Evolutionary conservation across 1,284 basidiomycete species (phyloP), one percentile per base, ranked within the genome.

Genomic region (Stygiomarasmius scandens): DNA sequence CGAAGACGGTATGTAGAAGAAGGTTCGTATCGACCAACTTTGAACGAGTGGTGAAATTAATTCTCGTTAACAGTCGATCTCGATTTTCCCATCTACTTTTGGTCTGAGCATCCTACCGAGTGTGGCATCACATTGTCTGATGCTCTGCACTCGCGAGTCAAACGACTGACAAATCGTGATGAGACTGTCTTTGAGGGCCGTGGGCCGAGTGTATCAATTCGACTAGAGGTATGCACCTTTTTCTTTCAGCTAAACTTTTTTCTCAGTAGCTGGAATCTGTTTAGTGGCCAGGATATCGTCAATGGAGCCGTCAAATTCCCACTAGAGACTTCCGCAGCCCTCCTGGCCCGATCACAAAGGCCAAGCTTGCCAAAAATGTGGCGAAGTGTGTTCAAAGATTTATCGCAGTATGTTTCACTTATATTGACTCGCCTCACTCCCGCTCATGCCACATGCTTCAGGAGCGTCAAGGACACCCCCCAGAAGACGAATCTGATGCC

Each of bases 261-360:
- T 60, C 44, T 63, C 54, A 32, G 56, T 53, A 56, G 51, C 56
- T 52, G 32, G 36, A 52, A 27, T 57, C 43, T 49, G 12, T 60
- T 51, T 60, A 90, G 88, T 91, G 89, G 89, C 87, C 87, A 5
- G 87, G 89, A 0, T 90, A 90, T 63, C 74, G 81, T n/a, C 76
- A 82, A 43, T 91, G 87, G 87, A 87, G 84, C 57, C 79, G 85
- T 55, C 89, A 91, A 67, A 91, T 91, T 58, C 89, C 89, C 8
- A 91, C 89, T 0, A 83, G 83, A 68, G 87, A 91, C 69, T 91
- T 90, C 68, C 80, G 81, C 32, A 89, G 80, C 57, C 88, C 89
- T 0, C 89, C 87, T 46, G 81, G 85, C 3, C 88, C 84, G 11
- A 89, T 91, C 61, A 89, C 86, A 2, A 75, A 77, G 53, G 81